Evolutionary conservation across 345 rosid genomes (phyloP).

Genomic region (Dimocarpus longan): DNA sequence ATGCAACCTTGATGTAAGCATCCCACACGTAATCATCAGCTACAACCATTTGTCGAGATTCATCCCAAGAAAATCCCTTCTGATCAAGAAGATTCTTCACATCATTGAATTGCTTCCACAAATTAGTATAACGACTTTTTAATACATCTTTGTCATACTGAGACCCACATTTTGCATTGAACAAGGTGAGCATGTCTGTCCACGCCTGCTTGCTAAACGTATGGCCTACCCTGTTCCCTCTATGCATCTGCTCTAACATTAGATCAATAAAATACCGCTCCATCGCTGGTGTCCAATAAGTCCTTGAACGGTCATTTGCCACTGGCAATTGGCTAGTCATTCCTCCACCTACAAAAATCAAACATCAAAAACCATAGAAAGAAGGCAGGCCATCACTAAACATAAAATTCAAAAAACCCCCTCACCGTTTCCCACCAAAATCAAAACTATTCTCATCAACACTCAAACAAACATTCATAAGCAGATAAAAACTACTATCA

Average conservation of each 20-base stretch:
- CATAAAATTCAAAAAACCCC: background rate
- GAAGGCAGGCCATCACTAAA: background rate
- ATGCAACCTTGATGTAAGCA: constrained; percentile 60
- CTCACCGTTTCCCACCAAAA: background rate
- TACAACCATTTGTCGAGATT: constrained; percentile 61
- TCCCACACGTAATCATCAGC: constrained; percentile 75
- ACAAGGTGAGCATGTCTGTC: constrained; percentile 66
- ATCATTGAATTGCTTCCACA: constrained; percentile 82
- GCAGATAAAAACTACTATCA: no score
- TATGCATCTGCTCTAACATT: constrained; percentile 78
- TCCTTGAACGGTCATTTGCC: constrained; percentile 67
- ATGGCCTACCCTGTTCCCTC: constrained; percentile 76
- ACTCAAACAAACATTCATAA: no score
- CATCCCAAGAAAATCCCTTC: constrained; percentile 82
- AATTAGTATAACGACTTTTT: constrained; percentile 68
- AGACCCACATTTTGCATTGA: constrained; percentile 70
- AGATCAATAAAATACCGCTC: constrained; percentile 89
- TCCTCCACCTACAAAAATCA: constrained; percentile 12
- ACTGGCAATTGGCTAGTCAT: constrained; percentile 47
- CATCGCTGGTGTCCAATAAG: constrained; percentile 85
- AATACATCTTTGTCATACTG: constrained; percentile 84
- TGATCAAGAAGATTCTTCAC: constrained; percentile 70
- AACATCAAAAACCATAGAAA: background rate
- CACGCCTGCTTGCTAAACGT: constrained; percentile 87
- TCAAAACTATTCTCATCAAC: background rate